phyloP scores from a whole-genome alignment of 495 filamentous ascomycete species.

The Penicilliopsis zonata region DNA sequence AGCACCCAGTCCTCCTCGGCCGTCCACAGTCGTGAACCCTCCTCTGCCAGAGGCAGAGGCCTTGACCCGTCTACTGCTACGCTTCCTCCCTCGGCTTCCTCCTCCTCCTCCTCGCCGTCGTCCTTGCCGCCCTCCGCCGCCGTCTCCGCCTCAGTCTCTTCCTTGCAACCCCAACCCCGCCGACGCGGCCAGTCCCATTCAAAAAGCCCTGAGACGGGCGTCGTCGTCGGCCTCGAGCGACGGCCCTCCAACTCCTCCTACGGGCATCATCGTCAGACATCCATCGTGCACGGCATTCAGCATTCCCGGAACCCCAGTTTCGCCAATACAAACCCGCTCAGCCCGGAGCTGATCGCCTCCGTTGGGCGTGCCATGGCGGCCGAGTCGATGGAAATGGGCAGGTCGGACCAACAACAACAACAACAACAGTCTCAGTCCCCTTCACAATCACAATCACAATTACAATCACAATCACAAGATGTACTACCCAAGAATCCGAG shows the following conservation, averaged over 20 bases:
- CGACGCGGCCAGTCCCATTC: slow-evolving; percentile 43
- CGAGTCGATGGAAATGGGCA: slow-evolving; percentile 14
- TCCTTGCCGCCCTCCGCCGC: slow-evolving; percentile 29
- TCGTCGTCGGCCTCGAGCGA: slow-evolving; percentile 53
- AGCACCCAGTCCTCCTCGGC: slow-evolving; percentile 40
- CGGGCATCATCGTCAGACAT: slow-evolving; percentile 85
- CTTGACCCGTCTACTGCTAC: slow-evolving; percentile 9
- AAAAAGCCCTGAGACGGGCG: slow-evolving; percentile 39
- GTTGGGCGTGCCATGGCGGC: slow-evolving; percentile 29
- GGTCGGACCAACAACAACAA: slow-evolving; percentile 23
- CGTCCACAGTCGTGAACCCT: slow-evolving; percentile 35
- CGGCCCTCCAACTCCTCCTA: slow-evolving; percentile 62
- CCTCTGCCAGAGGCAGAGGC: slow-evolving; percentile 22
- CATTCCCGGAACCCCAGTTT: slow-evolving; percentile 83
- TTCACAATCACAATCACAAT: too few relatives aligned
- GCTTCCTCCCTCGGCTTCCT: slow-evolving; percentile 5
- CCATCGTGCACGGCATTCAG: slow-evolving; percentile 86
- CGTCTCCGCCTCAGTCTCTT: slow-evolving; percentile 24
- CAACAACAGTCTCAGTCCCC: too few relatives aligned
- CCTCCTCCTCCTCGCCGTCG: slow-evolving; percentile 31
- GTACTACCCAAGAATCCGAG: slow-evolving; percentile 13
- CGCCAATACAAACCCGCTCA: slow-evolving; percentile 63
- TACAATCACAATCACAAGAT: too few relatives aligned
- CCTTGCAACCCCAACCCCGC: slow-evolving; percentile 26
- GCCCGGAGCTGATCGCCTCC: slow-evolving; percentile 72